phyloP scores from a whole-genome alignment of 495 filamentous ascomycete genomes.

The Amniculicola lignicola region DNA sequence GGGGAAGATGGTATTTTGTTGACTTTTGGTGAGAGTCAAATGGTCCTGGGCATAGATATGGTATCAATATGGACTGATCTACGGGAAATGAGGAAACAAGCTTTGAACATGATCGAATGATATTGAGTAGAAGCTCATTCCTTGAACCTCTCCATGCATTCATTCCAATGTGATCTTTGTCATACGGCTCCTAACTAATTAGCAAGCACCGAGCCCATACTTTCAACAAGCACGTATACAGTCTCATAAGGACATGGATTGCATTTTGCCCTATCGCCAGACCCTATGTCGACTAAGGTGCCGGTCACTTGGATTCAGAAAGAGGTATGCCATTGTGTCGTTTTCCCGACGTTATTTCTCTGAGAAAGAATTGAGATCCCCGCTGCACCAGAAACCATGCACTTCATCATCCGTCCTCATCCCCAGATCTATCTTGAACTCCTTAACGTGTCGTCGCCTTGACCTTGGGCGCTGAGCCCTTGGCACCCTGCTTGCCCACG shows the following conservation, averaged over 20 bases:
- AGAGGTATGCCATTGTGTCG: constrained; percentile 18
- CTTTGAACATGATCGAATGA: not conserved
- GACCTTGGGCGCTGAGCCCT: constrained; percentile 84
- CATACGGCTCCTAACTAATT: not conserved
- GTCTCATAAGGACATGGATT: constrained; percentile 34
- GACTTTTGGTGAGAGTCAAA: no score
- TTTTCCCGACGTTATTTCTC: no score
- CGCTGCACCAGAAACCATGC: constrained; percentile 2
- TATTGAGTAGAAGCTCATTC: not conserved
- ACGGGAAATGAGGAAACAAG: not conserved
- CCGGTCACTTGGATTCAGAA: constrained; percentile 12
- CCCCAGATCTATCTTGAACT: not conserved
- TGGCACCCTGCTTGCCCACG: constrained; percentile 93
- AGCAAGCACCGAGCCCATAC: not conserved
- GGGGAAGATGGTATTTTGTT: no score
- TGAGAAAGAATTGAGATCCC: no score
- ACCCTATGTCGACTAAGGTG: constrained; percentile 26
- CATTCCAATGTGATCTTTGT: not conserved
- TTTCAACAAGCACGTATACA: not conserved
- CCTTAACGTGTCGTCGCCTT: constrained; percentile 83
- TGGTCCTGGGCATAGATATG: no score
- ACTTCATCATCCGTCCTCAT: constrained; percentile 9
- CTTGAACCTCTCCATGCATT: not conserved
- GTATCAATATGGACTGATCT: not conserved
- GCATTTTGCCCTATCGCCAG: constrained; percentile 34